Percentiles rank a stretch among this genome's conserved stretches.
Evolutionary conservation across 2,329 filamentous ascomycete species (phyloP).

Genomic region (Xylaria sp.): DNA sequence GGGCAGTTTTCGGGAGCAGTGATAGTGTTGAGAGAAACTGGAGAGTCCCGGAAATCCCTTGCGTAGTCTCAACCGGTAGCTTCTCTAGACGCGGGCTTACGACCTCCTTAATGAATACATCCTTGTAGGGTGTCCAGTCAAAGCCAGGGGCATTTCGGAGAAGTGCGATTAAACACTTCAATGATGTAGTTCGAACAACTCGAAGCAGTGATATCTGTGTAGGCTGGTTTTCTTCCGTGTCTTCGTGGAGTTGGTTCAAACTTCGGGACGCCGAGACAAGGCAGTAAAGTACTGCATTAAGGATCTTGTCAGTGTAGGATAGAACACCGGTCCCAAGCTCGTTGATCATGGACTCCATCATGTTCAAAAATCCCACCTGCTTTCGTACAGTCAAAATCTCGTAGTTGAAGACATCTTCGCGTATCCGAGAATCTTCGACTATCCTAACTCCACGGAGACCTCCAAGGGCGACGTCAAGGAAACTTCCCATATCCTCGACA

Average conservation of each 20-base stretch:
- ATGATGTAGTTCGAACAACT: conserved; percentile 68
- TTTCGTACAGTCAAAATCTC: conserved; percentile 71
- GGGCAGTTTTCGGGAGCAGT: conserved; percentile 63
- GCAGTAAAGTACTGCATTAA: conserved; percentile 82
- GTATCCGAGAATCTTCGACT: conserved; percentile 51
- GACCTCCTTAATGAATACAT: conserved; percentile 72
- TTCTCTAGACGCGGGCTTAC: conserved; percentile 77
- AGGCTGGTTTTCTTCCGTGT: conserved; percentile 43
- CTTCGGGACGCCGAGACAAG: conserved; percentile 69
- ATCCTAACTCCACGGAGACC: conserved; percentile 65
- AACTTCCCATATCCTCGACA: conserved; percentile 73
- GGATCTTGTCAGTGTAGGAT: conserved; percentile 67
- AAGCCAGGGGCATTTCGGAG: conserved; percentile 73
- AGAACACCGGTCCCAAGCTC: conserved; percentile 76
- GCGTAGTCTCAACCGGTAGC: conserved; percentile 81
- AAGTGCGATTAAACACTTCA: conserved; percentile 80
- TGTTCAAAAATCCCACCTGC: conserved; percentile 88
- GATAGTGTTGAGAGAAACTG: conserved; percentile 84
- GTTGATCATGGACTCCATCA: conserved; percentile 84
- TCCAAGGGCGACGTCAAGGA: conserved; percentile 81
- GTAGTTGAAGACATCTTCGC: conserved; percentile 56
- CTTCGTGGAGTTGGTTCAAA: conserved; percentile 48
- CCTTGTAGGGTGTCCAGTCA: conserved; percentile 73
- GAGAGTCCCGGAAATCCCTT: conserved; percentile 83
- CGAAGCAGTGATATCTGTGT: conserved; percentile 62